These are phyloP conservation scores for Limtongia smithiae DNA, from an alignment of 805 yeast genomes.

Conservation along the genomic window DNA sequence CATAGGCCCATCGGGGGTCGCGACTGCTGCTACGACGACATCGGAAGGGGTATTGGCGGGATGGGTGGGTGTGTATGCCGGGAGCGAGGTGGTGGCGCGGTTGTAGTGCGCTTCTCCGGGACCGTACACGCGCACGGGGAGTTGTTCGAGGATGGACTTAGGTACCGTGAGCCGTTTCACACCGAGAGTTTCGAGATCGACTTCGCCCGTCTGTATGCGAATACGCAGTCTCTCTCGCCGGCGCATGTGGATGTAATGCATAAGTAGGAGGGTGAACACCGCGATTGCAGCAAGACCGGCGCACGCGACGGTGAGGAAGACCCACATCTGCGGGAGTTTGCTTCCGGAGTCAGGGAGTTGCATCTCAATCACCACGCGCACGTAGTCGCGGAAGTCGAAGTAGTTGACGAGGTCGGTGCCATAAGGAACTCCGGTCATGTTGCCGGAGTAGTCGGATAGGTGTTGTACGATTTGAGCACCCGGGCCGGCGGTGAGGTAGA, in stretches of 20 bases:
- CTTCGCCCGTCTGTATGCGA: slow-evolving; percentile 24
- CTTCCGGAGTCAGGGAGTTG: neutral
- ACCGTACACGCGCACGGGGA: slow-evolving; percentile 22
- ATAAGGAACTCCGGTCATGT: slow-evolving; percentile 25
- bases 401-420: slow-evolving; percentile 10
- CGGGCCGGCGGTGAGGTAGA: slow-evolving; percentile 6
- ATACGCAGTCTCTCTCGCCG: slow-evolving; percentile 19
- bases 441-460: slow-evolving; percentile 23
- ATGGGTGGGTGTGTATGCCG: neutral
- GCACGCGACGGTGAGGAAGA: slow-evolving; percentile 22
- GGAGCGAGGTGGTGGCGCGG: neutral
- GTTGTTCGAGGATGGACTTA: slow-evolving; percentile 15
- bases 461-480: slow-evolving; percentile 12
- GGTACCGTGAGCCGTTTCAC: slow-evolving; percentile 28
- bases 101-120: slow-evolving; percentile 20
- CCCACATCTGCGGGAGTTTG: slow-evolving; percentile 25
- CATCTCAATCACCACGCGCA: slow-evolving; percentile 25
- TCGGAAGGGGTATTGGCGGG: neutral
- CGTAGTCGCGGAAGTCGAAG: slow-evolving; percentile 26
- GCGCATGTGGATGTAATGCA: slow-evolving; percentile 15
- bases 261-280: slow-evolving; percentile 4
- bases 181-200: slow-evolving; percentile 24
- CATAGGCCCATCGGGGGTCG: neutral
- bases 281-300: slow-evolving; percentile 11
- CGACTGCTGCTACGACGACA: neutral